A percentile compares a stretch with the other conserved stretches of the same genome.
Conservation (phyloP, 1,284 basidiomycete genomes). For the Pyrrhoderma noxium region DNA sequence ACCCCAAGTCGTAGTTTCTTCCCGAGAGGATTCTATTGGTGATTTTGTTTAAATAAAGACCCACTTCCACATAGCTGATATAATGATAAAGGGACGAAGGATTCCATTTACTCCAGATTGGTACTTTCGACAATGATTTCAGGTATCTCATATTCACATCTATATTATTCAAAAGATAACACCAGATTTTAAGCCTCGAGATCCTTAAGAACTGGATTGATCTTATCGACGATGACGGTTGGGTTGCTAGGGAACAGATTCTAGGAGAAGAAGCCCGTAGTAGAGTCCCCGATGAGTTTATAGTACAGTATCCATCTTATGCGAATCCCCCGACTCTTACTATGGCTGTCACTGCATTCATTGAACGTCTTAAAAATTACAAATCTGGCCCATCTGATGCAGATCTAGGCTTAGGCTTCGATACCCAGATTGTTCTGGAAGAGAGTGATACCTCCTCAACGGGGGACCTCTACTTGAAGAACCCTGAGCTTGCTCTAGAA, state of each 20-base stretch:
- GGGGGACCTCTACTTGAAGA: constrained; percentile 45
- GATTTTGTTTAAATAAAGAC: constrained; percentile 22
- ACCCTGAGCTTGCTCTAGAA: constrained; percentile 51
- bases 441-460: constrained; percentile 21
- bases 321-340: constrained; percentile 92
- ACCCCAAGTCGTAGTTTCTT: constrained; percentile 95
- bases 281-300: constrained; percentile 84
- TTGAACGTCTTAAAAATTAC: constrained; percentile 57
- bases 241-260: constrained; percentile 94
- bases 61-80: too few relatives aligned
- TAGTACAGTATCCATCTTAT: constrained; percentile 86
- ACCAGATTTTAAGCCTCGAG: constrained; percentile 50
- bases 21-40: constrained; percentile 96
- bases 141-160: constrained; percentile 37
- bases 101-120: constrained; percentile 87
- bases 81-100: constrained; percentile 75
- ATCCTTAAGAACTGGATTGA: constrained; percentile 87
- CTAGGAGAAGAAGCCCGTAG: constrained; percentile 92
- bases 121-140: constrained; percentile 87
- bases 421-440: constrained; percentile 41
- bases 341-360: constrained; percentile 86
- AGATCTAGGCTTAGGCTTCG: constrained; percentile 54
- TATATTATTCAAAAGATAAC: not conserved
- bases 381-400: constrained; percentile 40
- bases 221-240: constrained; percentile 87